These are phyloP conservation scores for Ligustrum vulgare DNA, from an alignment of 257 asterid species.

Conservation along the genomic window DNA sequence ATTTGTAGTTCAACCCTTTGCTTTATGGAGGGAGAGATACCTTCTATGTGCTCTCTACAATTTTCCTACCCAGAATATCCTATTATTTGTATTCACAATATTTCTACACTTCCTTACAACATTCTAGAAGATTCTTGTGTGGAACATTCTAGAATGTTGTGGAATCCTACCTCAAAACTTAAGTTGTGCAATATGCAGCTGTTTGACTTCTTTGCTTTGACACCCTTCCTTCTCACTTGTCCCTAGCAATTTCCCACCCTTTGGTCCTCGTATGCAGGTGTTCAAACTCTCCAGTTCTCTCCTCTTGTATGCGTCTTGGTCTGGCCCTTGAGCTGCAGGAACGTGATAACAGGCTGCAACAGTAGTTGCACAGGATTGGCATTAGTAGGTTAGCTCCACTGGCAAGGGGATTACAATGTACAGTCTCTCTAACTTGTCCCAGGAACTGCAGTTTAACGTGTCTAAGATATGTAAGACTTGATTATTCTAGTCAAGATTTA, in stretches of 20 bases:
- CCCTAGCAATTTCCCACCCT: neutral
- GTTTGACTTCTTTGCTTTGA: neutral
- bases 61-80: neutral
- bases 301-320: neutral
- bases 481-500: too few species aligned
- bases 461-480: neutral
- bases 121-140: neutral
- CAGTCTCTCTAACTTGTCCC: neutral
- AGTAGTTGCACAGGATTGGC: neutral
- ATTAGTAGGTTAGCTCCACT: neutral
- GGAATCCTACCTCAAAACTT: neutral
- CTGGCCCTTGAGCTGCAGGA: neutral
- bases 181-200: neutral
- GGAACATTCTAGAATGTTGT: neutral
- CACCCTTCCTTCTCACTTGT: neutral
- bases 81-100: neutral
- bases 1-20: neutral
- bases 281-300: neutral
- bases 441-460: neutral
- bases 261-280: neutral
- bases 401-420: neutral
- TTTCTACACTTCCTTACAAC: neutral
- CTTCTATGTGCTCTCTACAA: neutral
- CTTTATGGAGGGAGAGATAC: neutral
- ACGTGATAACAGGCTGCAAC: neutral